Conservation (phyloP, 768 basidiomycete species). For the Termitomyces sp. region DNA sequence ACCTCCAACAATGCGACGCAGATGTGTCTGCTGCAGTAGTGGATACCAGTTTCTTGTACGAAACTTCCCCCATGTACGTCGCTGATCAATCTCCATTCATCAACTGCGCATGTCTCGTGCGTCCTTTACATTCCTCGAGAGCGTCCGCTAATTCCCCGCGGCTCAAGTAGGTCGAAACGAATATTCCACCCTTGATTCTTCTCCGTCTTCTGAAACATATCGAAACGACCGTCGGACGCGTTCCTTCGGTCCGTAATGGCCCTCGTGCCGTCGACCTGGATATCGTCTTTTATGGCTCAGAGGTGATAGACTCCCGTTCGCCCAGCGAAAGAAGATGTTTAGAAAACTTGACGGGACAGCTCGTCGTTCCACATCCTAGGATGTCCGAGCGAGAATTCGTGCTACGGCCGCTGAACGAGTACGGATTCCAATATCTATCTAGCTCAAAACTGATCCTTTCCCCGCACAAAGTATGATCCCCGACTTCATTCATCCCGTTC, state of each 20-base stretch:
- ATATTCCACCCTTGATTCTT: slow-evolving; percentile 51
- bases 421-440: slow-evolving; percentile 21
- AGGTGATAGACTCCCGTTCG: slow-evolving; percentile 51
- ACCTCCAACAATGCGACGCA: slow-evolving; percentile 7
- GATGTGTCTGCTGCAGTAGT: slow-evolving; percentile 37
- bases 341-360: slow-evolving; percentile 56
- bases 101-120: slow-evolving; percentile 87
- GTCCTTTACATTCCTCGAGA: slow-evolving; percentile 21
- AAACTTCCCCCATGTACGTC: slow-evolving; percentile 95
- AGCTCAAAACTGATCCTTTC: not conserved
- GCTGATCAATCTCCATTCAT: slow-evolving; percentile 83
- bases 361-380: slow-evolving; percentile 82
- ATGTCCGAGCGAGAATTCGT: slow-evolving; percentile 89
- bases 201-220: slow-evolving; percentile 64
- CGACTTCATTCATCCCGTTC: slow-evolving; percentile 57
- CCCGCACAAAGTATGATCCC: slow-evolving; percentile 66
- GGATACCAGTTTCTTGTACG: slow-evolving; percentile 87
- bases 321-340: slow-evolving; percentile 30
- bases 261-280: slow-evolving; percentile 91
- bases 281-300: slow-evolving; percentile 66
- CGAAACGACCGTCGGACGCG: slow-evolving; percentile 71
- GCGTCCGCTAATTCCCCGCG: not conserved
- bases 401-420: slow-evolving; percentile 85
- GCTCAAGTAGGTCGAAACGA: slow-evolving; percentile 67
- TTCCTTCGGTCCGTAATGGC: slow-evolving; percentile 75